Conservation (phyloP, 2,329 filamentous ascomycete genomes). For the Tolypocladium endophyticum region DNA sequence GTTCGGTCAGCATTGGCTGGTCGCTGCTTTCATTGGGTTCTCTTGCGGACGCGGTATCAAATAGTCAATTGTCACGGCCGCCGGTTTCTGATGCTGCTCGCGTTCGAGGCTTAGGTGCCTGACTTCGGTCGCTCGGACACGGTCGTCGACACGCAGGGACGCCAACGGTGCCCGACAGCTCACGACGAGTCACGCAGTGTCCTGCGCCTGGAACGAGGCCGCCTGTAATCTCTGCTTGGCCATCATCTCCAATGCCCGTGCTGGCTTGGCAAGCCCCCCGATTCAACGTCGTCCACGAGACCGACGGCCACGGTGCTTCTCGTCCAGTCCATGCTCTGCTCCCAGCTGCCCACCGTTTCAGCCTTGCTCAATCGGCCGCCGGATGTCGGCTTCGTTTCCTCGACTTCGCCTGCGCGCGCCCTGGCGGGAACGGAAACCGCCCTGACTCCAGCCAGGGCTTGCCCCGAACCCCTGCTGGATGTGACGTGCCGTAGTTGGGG, state of each 20-base stretch:
- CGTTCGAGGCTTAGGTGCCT: background rate
- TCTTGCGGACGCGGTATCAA: background rate
- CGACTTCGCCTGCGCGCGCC: background rate
- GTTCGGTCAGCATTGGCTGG: background rate
- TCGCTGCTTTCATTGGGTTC: background rate
- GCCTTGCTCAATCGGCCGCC: background rate
- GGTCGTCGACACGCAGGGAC: background rate
- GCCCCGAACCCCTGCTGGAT: background rate
- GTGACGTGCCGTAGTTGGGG: background rate
- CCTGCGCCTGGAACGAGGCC: background rate
- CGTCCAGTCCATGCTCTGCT: background rate
- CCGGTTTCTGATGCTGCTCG: background rate
- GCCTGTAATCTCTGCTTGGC: background rate
- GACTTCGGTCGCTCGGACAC: background rate
- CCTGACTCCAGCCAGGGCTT: background rate
- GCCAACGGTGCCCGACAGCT: background rate
- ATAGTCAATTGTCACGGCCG: background rate
- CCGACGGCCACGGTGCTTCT: background rate
- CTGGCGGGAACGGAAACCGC: background rate
- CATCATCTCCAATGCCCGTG: background rate
- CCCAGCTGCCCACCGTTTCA: background rate
- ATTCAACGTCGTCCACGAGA: background rate
- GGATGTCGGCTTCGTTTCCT: background rate
- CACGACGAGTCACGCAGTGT: background rate
- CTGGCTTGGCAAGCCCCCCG: background rate